Evolutionary conservation across 2,329 filamentous ascomycete species (phyloP).

Genomic region (Pestalotiopsis sp.): DNA sequence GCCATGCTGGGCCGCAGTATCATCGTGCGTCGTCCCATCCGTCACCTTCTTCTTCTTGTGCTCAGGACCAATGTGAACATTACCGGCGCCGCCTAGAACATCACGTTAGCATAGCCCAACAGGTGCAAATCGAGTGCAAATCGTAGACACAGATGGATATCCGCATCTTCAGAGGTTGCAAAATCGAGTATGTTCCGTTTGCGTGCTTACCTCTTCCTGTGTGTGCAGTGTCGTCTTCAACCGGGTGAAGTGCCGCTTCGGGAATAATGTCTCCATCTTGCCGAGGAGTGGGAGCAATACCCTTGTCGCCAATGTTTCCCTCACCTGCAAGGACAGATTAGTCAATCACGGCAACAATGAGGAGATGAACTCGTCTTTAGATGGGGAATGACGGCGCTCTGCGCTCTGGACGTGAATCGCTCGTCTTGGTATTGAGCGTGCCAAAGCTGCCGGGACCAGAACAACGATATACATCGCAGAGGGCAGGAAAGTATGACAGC

Average conservation of each 20-base stretch:
- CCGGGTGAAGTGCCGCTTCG: conserved; percentile 50
- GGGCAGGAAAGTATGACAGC: neutral
- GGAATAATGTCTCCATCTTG: conserved; percentile 57
- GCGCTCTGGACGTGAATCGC: neutral
- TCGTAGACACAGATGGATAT: neutral
- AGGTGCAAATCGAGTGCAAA: neutral
- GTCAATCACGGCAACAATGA: neutral
- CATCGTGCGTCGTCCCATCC: conserved; percentile 31
- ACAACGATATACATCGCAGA: neutral
- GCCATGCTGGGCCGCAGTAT: conserved; percentile 30
- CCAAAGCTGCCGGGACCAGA: neutral
- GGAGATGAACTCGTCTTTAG: neutral
- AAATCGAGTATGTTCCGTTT: neutral
- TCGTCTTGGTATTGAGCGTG: neutral
- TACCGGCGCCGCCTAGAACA: conserved; percentile 51
- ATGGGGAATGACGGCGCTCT: neutral
- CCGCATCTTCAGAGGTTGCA: neutral
- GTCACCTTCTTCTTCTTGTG: conserved; percentile 25
- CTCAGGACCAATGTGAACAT: conserved; percentile 46
- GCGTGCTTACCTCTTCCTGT: conserved; percentile 53
- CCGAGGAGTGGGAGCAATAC: conserved; percentile 40
- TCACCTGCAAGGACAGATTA: conserved; percentile 41
- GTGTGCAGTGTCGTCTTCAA: conserved; percentile 55
- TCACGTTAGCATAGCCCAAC: neutral
- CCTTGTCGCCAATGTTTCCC: conserved; percentile 59